Conservation (phyloP, 768 basidiomycete species). For the Pleurotus djamor region DNA sequence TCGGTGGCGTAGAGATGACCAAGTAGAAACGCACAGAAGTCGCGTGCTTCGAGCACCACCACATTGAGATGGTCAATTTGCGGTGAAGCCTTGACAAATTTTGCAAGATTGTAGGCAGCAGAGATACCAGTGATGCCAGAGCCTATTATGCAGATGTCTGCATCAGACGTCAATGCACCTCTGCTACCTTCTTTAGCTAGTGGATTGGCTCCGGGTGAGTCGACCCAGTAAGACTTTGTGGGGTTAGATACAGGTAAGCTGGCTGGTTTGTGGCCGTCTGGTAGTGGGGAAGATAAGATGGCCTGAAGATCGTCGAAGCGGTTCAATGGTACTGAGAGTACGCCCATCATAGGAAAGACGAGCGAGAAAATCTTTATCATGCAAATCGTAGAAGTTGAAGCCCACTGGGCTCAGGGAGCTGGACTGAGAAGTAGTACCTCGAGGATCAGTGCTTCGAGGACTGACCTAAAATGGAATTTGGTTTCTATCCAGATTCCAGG, state of each 20-base stretch:
- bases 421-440: too few species aligned
- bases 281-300: constrained; percentile 6
- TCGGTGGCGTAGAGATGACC: background rate
- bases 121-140: constrained; percentile 79
- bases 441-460: too few species aligned
- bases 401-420: too few species aligned
- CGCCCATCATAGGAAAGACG: background rate
- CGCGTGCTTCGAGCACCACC: constrained; percentile 79
- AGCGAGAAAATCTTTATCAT: background rate
- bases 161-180: constrained; percentile 53
- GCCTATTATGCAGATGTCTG: constrained; percentile 79
- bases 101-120: constrained; percentile 69
- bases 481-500: too few species aligned
- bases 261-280: constrained; percentile 4
- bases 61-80: constrained; percentile 35
- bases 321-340: constrained; percentile 1
- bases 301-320: constrained; percentile 2
- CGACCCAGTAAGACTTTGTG: constrained; percentile 74
- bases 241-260: constrained; percentile 57
- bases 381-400: background rate
- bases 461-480: too few species aligned
- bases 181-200: constrained; percentile 65
- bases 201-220: constrained; percentile 60
- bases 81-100: constrained; percentile 18
- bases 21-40: constrained; percentile 65